Conservation (phyloP, 768 basidiomycete genomes). For the Mrakia frigida region DNA sequence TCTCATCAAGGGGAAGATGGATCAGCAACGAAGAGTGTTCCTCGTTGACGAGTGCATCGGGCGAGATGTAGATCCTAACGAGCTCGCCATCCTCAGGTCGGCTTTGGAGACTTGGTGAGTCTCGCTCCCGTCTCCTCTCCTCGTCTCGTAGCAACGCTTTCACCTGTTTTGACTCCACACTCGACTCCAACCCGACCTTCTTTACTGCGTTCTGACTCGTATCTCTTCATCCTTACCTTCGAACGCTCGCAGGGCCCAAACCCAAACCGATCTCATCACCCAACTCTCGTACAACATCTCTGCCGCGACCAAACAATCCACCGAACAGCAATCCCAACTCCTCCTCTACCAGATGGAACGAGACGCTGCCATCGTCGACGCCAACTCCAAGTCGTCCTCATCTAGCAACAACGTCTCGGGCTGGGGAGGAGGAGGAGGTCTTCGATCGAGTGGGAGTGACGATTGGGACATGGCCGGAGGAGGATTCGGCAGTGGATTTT, state of each 20-base stretch:
- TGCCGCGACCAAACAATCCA: not conserved
- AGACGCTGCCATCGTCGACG: not conserved
- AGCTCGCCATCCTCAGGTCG: slow-evolving; percentile 32
- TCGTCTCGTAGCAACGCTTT: too few species aligned
- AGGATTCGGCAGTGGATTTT: not conserved
- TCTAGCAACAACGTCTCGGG: not conserved
- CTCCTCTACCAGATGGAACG: slow-evolving; percentile 62
- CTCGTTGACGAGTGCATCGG: slow-evolving; percentile 92
- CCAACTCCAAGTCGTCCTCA: not conserved
- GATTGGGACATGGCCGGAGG: slow-evolving; percentile 13
- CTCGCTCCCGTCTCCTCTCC: too few species aligned
- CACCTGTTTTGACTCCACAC: too few species aligned
- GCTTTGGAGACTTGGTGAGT: slow-evolving; percentile 43
- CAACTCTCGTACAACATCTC: slow-evolving; percentile 24
- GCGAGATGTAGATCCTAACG: slow-evolving; percentile 57
- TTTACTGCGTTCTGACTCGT: too few species aligned
- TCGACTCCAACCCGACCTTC: too few species aligned
- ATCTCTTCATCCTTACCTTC: not conserved
- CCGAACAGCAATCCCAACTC: slow-evolving; percentile 44
- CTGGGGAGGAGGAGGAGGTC: not conserved
- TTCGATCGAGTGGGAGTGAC: not conserved
- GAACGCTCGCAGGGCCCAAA: slow-evolving; percentile 43
- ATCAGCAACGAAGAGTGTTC: slow-evolving; percentile 82
- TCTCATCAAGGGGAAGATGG: slow-evolving; percentile 81
- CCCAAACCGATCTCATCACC: slow-evolving; percentile 61